Evolutionary conservation across 352 stramenopile genomes (phyloP), one percentile per base, ranked within the genome.

Genomic region (Pythium apleroticum): DNA sequence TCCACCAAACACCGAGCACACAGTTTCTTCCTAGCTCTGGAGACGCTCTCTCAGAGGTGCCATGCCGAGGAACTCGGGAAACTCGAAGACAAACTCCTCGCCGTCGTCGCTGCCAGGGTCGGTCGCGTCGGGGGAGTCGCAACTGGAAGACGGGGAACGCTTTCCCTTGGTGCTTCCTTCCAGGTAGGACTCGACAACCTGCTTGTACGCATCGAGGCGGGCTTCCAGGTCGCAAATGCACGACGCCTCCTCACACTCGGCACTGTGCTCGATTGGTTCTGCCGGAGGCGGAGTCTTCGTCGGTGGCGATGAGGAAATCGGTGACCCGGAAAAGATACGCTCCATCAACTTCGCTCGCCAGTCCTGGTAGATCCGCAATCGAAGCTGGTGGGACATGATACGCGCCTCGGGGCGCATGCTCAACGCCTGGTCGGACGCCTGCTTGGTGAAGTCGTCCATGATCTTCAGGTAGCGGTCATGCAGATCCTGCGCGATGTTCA

Each of bases 291-390:
- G 25, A n/a, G 4, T 53, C 45, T 57, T 71, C 19, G 37, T 57
- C 19, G 65, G 58, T 52, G 12, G 77, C 76, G 60, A 78, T 65
- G 64, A 74, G 52, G 12, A 75, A 66, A 60, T 68, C 71, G 75
- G 71, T 31, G 74, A 76, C 45, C 77, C 82, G 53, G 84, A 69
- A 48, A 89, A 88, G 54, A 88, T 81, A 52, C 78, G 72, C 65
- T 90, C 80, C 77, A 87, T 90, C 41, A 91, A 74, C 52, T 78
- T 78, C 17, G 83, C 78, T 55, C 83, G 83, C 85, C 85, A 93
- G 64, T 93, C 83, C 66, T 92, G 84, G 69, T 93, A 93, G 60
- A 93, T 91, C 63, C 83, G 79, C 55, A 90, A 59, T 22, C 84
- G 83, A 39, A 93, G 67, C 56, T 93, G 73, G 70, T 93, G 83